Percentiles rank a stretch among this genome's conserved stretches.
Conservation (phyloP, 441 rosid genomes). For the Isatis lusitanica region DNA sequence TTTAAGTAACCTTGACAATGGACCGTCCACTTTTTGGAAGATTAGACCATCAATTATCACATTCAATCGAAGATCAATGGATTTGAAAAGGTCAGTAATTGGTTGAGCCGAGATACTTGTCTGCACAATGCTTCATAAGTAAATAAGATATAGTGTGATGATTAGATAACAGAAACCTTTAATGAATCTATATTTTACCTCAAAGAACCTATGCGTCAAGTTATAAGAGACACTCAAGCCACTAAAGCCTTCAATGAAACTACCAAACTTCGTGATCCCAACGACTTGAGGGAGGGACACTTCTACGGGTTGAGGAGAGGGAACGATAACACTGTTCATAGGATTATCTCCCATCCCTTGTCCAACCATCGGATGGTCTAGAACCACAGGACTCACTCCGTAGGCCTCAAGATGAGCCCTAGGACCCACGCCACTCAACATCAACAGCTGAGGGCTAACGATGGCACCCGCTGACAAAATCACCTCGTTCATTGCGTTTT, state of each 20-base stretch:
- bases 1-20: slow-evolving; percentile 45
- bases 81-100: slow-evolving; percentile 3
- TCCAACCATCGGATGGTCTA: slow-evolving; percentile 51
- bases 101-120: slow-evolving; percentile 1
- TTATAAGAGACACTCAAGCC: slow-evolving; percentile 33
- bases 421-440: slow-evolving; percentile 53
- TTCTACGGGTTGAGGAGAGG: slow-evolving; percentile 38
- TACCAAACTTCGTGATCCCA: slow-evolving; percentile 43
- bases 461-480: slow-evolving; percentile 49
- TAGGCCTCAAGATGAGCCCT: slow-evolving; percentile 30
- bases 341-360: slow-evolving; percentile 15
- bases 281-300: slow-evolving; percentile 44
- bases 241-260: slow-evolving; percentile 47
- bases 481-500: slow-evolving; percentile 38
- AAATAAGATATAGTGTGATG: neutral
- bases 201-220: slow-evolving; percentile 13
- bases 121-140: neutral
- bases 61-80: slow-evolving; percentile 3
- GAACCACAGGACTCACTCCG: slow-evolving; percentile 28
- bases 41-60: slow-evolving; percentile 37
- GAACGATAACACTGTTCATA: neutral
- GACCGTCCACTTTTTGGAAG: slow-evolving; percentile 48
- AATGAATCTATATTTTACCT: slow-evolving; percentile 12
- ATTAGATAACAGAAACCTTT: neutral
- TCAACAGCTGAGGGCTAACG: slow-evolving; percentile 52